Evolutionary conservation across 2,329 filamentous ascomycete species (phyloP), one percentile per base, ranked within the genome.

Genomic region (Colletotrichum sp.): DNA sequence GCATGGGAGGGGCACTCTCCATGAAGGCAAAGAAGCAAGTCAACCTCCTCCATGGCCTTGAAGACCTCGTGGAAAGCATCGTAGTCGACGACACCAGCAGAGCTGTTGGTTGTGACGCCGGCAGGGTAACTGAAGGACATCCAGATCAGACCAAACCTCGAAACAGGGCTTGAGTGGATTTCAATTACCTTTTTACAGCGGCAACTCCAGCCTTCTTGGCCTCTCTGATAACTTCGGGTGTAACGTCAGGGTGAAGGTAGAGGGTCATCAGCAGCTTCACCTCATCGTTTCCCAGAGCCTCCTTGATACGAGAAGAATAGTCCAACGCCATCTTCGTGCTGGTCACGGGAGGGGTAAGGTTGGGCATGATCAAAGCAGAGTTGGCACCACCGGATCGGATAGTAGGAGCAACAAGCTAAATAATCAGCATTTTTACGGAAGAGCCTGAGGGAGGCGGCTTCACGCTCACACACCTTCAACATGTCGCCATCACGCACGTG

Each of bases 1-100:
- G 81, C 80, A 69, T 83, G 82, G 32, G 82, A 83, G 8, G 86
- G 93, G n/a, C 93, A 92, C 85, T 98, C 96, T 78, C 96, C 96
- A 83, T 99, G 96, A n/a, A 99, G 88, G 86, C 98, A 98, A 57
- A 98, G 89, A n/a, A 98, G 90, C 79, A 98, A 88, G 79, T 93
- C 92, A 79, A 96, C 92, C 75, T 93, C 87, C 82, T 98, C 94
- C 96, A 99, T 98, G 78, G 95, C 94, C n/a, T 90, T 91, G 82
- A 99, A 98, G 16, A 96, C 94, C 8, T 92, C 91, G 82, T 94
- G 94, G 85, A 95, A 96, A 36, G 89, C 86, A 76, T 92, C 91
- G 80, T 95, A 92, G 72, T 92, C 90, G 18, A 94, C 87, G 28
- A 96, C 94, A 15, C 94, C 95, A 30, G 90, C 91, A 64, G 90